Base-by-base conservation (phyloP, 371 early-diverging fungal genomes). In the Mucor plumbeus region DNA sequence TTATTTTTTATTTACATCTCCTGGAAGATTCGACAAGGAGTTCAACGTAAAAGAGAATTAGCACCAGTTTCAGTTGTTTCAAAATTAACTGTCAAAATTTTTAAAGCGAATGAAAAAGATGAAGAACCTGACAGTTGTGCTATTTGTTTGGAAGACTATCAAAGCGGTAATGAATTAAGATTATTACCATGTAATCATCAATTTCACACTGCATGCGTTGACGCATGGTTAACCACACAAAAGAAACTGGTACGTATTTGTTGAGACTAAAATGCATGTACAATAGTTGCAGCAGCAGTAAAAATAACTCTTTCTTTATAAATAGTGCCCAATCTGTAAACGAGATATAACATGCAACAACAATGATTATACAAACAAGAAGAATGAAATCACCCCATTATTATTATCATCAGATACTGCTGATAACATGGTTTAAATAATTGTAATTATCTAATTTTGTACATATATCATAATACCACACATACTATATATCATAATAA, bases 111-210 rank as follows among this genome's bases (percentile, higher is more conserved):
- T 38, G 87, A 90, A 61, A 72, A 75, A 41, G 65, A 74, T 40
- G 74, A 76, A 26, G 79, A 87, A 59, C 83, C 87, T 33, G 87
- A 86, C 5, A 87, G 90, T 43, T 99, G 99, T 77, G 90, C 92
- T 10, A 95, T 99, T 44, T 99, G 99, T 78, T 81, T 98, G 66
- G 94, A 95, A 40, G 95, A 94, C 44, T 98, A 92, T 77, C 80
- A 83, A 40, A 86, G 88, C 26, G 91, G 89, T 6, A 92, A 92
- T 53, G 84, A 86, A 61, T 70, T 98, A 53, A 79, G 97, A 4
- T 74, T 88, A 10, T 80, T 99, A 36, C 92, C 92, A 3, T 99
- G 99, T 77, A 78, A 81, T 38, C 99, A 99, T 76, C 86, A 87
- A 55, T 99, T 94, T 79, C 99, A 99, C 73, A 82, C 87, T 19